A percentile compares a stretch with the other conserved stretches of the same genome.
Evolutionary conservation across 2,329 filamentous ascomycete species (phyloP).

Genomic region (Tothia fuscella): DNA sequence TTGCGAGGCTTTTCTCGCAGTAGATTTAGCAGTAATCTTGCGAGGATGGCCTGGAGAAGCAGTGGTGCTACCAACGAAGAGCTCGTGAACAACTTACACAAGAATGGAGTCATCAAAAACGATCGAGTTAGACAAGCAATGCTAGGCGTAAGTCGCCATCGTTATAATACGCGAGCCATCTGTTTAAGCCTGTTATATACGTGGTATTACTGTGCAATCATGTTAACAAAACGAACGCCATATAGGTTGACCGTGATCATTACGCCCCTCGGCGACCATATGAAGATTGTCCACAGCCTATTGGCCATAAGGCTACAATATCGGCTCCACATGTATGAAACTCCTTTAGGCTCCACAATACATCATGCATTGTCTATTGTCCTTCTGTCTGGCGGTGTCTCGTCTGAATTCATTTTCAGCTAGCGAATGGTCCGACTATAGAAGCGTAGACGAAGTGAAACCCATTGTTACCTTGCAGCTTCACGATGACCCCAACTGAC

Average conservation of each 20-base stretch:
- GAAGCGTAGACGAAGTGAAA: too few relatives aligned
- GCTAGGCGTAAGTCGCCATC: constrained; percentile 34
- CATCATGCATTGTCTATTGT: too few relatives aligned
- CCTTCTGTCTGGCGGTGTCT: too few relatives aligned
- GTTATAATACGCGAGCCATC: too few relatives aligned
- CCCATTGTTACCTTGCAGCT: too few relatives aligned
- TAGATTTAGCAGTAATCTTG: neutral
- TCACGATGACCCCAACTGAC: too few relatives aligned
- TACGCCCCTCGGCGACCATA: constrained; percentile 66
- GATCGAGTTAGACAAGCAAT: constrained; percentile 68
- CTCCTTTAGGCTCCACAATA: too few relatives aligned
- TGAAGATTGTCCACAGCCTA: constrained; percentile 56
- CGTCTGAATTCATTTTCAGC: too few relatives aligned
- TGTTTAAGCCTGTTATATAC: too few relatives aligned
- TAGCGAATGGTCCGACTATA: too few relatives aligned
- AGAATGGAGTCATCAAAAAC: constrained; percentile 60
- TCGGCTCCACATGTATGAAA: constrained; percentile 62
- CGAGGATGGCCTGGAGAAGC: constrained; percentile 79
- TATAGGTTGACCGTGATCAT: constrained; percentile 73
- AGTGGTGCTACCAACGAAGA: constrained; percentile 62
- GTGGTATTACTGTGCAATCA: too few relatives aligned
- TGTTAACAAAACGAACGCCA: constrained; percentile 7
- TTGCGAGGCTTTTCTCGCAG: constrained; percentile 2
- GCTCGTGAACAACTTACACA: constrained; percentile 66
- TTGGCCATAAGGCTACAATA: constrained; percentile 57